Evolutionary conservation across 192 early-diverging fungal species (phyloP).

Genomic region (Funneliformis mosseae): DNA sequence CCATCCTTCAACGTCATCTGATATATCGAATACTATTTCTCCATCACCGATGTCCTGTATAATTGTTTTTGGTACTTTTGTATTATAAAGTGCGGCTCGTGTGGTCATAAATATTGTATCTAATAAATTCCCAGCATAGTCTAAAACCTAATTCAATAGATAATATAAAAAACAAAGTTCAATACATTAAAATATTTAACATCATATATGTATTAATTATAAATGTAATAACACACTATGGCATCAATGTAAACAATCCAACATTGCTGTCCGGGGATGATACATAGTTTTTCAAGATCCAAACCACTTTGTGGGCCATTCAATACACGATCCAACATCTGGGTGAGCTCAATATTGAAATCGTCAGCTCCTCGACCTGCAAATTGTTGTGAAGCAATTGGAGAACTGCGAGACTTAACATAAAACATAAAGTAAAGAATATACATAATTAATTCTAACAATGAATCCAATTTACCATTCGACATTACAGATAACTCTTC

Average conservation of each 20-base stretch:
- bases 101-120: conserved; percentile 87
- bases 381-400: conserved; percentile 80
- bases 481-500: conserved; percentile 82
- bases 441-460: not conserved
- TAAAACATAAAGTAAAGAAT: not conserved
- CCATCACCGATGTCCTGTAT: conserved; percentile 83
- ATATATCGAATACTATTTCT: conserved; percentile 88
- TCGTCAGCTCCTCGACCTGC: conserved; percentile 80
- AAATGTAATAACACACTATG: conserved; percentile 51
- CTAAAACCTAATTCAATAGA: conserved; percentile 59
- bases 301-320: conserved; percentile 83
- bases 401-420: conserved; percentile 55
- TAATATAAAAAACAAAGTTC: not conserved
- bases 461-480: conserved; percentile 69
- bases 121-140: conserved; percentile 83
- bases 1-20: conserved; percentile 86
- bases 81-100: conserved; percentile 87
- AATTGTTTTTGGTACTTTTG: conserved; percentile 79
- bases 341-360: conserved; percentile 82
- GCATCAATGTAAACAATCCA: conserved; percentile 94
- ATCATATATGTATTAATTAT: not conserved
- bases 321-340: conserved; percentile 78
- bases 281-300: conserved; percentile 83
- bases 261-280: conserved; percentile 86
- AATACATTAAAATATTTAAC: not conserved